These are phyloP conservation scores for Nigrospora oryzae DNA, from an alignment of 2,329 filamentous ascomycete species.

Conservation along the genomic window DNA sequence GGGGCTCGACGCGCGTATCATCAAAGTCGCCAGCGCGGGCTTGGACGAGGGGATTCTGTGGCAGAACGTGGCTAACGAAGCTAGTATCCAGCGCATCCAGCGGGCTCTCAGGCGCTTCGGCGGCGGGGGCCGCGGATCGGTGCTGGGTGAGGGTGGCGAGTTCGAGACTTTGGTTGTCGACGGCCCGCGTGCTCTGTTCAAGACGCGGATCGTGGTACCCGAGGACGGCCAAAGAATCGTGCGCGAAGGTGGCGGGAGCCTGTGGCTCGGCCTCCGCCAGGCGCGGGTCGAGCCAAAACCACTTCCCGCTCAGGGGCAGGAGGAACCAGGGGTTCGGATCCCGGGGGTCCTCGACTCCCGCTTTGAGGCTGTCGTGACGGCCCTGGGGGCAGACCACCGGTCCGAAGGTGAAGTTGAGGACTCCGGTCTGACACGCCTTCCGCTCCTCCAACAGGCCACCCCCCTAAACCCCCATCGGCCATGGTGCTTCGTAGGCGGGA, in stretches of 20 bases:
- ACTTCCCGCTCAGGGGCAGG: constrained; percentile 3
- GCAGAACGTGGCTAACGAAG: constrained; percentile 60
- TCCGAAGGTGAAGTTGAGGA: neutral
- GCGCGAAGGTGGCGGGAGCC: constrained; percentile 66
- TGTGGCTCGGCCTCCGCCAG: constrained; percentile 56
- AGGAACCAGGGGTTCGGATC: constrained; percentile 31
- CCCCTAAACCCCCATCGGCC: no score
- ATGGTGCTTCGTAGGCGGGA: constrained; percentile 29
- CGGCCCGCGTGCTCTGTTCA: constrained; percentile 68
- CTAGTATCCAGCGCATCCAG: constrained; percentile 37
- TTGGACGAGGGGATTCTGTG: constrained; percentile 75
- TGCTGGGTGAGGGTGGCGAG: constrained; percentile 88
- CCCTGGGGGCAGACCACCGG: constrained; percentile 10
- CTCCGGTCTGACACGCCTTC: constrained; percentile 1
- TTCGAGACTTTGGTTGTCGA: constrained; percentile 88
- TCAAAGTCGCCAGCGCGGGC: constrained; percentile 91
- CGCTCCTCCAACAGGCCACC: constrained; percentile 13
- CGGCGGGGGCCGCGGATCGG: constrained; percentile 53
- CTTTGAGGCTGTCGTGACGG: constrained; percentile 38
- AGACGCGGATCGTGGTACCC: constrained; percentile 55
- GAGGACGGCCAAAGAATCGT: constrained; percentile 44
- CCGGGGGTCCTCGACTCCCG: constrained; percentile 60
- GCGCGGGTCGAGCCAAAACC: constrained; percentile 43
- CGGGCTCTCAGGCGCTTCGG: constrained; percentile 60
- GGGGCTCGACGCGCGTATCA: constrained; percentile 78